Evolutionary conservation across 176 grass and related monocot genomes (phyloP).

Genomic region (Aegilops longissima): DNA sequence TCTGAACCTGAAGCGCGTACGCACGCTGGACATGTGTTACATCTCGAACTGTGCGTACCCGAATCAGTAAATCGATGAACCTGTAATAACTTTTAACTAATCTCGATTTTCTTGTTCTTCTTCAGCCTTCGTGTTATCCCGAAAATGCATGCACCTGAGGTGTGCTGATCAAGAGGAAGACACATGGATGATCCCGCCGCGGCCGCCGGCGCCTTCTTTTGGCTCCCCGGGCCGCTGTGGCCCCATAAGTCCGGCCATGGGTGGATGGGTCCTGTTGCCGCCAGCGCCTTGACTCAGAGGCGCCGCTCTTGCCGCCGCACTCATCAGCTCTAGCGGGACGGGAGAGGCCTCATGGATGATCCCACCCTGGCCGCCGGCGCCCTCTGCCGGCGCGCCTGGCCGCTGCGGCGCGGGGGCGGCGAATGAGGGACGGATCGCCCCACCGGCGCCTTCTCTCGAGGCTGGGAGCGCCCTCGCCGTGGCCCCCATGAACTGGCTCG

Average conservation of each 20-base stretch:
- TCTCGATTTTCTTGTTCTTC: neutral
- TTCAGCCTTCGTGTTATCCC: neutral
- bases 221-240: neutral
- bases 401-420: neutral
- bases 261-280: neutral
- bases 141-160: neutral
- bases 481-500: neutral
- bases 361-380: neutral
- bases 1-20: neutral
- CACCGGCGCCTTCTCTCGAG: neutral
- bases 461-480: neutral
- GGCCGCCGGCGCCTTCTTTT: neutral
- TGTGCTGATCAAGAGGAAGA: neutral
- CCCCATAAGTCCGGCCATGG: neutral
- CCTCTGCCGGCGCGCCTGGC: neutral
- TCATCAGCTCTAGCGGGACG: neutral
- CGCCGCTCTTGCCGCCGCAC: neutral
- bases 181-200: neutral
- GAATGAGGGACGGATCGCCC: neutral
- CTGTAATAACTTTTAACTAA: too few relatives aligned
- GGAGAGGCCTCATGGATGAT: neutral
- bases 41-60: neutral
- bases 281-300: neutral
- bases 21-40: neutral
- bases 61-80: too few relatives aligned